These are phyloP conservation scores for Silene uniflora DNA, from an alignment of 148 eudicot species.

Conservation along the genomic window DNA sequence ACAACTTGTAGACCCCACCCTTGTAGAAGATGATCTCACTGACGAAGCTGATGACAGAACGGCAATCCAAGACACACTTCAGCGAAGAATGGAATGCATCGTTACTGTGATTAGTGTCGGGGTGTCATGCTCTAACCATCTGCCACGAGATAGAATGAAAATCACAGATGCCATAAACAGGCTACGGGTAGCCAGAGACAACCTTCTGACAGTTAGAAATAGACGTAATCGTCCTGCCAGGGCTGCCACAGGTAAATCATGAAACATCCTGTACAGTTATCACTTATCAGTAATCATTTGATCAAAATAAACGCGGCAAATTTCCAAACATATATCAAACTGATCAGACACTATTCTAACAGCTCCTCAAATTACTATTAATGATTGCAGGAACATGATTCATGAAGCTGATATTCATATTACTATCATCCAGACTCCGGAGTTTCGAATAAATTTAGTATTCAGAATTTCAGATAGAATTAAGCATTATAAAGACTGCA, in stretches of 20 bases:
- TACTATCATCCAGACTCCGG: background rate
- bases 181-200: constrained; percentile 11
- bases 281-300: background rate
- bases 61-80: background rate
- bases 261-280: background rate
- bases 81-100: constrained; percentile 11
- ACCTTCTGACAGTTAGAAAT: background rate
- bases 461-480: background rate
- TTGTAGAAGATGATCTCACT: background rate
- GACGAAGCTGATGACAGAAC: background rate
- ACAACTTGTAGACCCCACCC: constrained; percentile 12
- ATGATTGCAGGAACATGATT: background rate
- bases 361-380: background rate
- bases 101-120: constrained; percentile 2
- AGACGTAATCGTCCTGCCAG: background rate
- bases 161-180: constrained; percentile 6
- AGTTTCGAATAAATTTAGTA: background rate
- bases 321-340: too few species aligned
- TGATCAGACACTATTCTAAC: background rate
- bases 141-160: constrained; percentile 16
- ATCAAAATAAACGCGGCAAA: too few species aligned
- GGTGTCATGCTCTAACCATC: constrained; percentile 14
- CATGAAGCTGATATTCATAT: background rate
- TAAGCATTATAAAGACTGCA: background rate
- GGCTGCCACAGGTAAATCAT: too few species aligned